Conservation (phyloP, 371 early-diverging fungal genomes). For the Batkoa obscura region DNA sequence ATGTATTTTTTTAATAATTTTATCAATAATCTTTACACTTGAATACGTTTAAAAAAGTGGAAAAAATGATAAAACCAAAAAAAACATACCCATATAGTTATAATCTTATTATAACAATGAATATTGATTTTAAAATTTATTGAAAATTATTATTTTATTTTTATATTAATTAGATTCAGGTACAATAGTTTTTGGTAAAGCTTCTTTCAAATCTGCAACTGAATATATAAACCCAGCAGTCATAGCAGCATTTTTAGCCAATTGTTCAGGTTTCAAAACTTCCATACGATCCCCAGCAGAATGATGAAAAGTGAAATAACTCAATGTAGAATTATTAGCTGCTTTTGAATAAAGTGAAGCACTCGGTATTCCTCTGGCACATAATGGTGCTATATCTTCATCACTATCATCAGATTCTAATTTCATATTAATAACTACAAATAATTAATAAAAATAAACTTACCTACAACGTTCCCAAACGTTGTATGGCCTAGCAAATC, state of each 20-base stretch:
- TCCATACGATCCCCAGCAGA: slow-evolving; percentile 10
- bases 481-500: neutral
- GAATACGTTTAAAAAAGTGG: too few species aligned
- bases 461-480: neutral
- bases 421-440: neutral
- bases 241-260: neutral
- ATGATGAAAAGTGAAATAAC: slow-evolving; percentile 3
- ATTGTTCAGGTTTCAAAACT: too few species aligned
- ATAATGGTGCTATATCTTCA: neutral
- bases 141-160: too few species aligned
- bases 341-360: neutral
- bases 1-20: too few species aligned
- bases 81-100: too few species aligned
- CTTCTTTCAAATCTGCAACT: slow-evolving; percentile 9
- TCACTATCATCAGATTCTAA: neutral
- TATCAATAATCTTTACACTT: too few species aligned
- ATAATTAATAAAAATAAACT: neutral
- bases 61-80: too few species aligned
- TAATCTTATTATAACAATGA: too few species aligned
- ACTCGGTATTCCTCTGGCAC: neutral
- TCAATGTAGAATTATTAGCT: neutral
- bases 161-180: too few species aligned
- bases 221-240: slow-evolving; percentile 13
- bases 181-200: neutral
- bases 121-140: too few species aligned